Conservation (phyloP, 192 early-diverging fungal genomes). For the Backusella morwellensis region DNA sequence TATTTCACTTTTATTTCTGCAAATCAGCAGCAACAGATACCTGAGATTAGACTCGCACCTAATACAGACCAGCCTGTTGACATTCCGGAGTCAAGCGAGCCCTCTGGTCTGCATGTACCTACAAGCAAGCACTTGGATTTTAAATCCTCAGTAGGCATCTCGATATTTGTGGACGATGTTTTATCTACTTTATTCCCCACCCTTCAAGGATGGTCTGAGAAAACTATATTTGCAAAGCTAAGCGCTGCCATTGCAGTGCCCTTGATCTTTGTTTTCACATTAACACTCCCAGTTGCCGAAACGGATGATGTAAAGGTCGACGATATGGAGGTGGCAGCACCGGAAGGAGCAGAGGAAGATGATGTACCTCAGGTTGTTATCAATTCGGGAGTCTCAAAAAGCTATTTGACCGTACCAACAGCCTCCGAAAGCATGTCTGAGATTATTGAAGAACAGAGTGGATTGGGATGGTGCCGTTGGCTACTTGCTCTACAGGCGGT, state of each 20-base stretch:
- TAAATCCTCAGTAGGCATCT: neutral
- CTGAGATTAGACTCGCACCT: conserved; percentile 26
- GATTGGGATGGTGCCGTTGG: conserved; percentile 49
- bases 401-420: neutral
- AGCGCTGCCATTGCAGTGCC: conserved; percentile 50
- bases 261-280: conserved; percentile 46
- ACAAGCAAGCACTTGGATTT: neutral
- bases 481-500: conserved; percentile 54
- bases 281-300: conserved; percentile 66
- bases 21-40: conserved; percentile 13
- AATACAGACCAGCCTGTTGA: neutral
- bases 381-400: neutral
- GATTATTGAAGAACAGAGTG: conserved; percentile 10
- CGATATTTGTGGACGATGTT: conserved; percentile 22
- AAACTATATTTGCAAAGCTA: conserved; percentile 42
- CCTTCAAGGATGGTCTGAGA: conserved; percentile 49
- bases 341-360: neutral
- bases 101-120: neutral
- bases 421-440: neutral
- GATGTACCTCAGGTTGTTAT: neutral
- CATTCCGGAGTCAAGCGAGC: neutral
- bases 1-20: conserved; percentile 24
- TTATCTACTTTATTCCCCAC: conserved; percentile 53
- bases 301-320: conserved; percentile 32
- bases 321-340: conserved; percentile 19